Evolutionary conservation across 495 filamentous ascomycete species (phyloP).

Genomic region (Barbatosphaeria neglecta): DNA sequence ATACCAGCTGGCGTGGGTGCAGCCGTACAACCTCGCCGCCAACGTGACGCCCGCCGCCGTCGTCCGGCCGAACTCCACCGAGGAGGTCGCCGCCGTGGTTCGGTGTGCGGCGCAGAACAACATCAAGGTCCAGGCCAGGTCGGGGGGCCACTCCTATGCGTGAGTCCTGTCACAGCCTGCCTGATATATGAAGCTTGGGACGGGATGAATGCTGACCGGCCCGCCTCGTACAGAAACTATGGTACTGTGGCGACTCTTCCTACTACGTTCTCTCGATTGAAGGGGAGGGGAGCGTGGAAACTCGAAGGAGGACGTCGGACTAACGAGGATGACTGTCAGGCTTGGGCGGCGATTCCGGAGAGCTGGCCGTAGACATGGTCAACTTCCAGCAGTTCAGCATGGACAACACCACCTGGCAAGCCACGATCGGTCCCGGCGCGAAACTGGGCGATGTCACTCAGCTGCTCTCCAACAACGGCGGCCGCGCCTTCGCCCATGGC

Average conservation of each 20-base stretch:
- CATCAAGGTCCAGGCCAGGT: constrained; percentile 55
- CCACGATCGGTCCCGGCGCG: constrained; percentile 54
- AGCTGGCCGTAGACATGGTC: constrained; percentile 45
- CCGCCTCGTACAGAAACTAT: constrained; percentile 12
- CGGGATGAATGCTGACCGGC: constrained; percentile 2
- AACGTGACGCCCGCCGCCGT: constrained; percentile 50
- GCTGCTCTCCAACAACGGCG: constrained; percentile 46
- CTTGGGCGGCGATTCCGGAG: constrained; percentile 42
- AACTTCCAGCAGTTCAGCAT: constrained; percentile 41
- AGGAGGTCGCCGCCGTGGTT: constrained; percentile 48
- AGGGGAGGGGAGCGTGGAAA: too few species aligned
- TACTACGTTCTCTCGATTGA: too few species aligned
- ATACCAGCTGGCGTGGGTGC: constrained; percentile 31
- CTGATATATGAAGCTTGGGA: not conserved
- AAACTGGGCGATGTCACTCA: constrained; percentile 48
- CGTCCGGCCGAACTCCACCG: constrained; percentile 42
- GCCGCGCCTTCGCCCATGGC: constrained; percentile 57
- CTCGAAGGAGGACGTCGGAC: constrained; percentile 11
- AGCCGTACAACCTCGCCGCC: constrained; percentile 53
- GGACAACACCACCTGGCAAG: constrained; percentile 44
- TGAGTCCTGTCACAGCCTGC: constrained; percentile 13
- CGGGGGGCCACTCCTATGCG: constrained; percentile 64
- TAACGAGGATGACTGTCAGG: constrained; percentile 19
- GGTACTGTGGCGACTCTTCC: too few species aligned
- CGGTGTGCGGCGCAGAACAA: constrained; percentile 42